phyloP scores from a whole-genome alignment of 768 basidiomycete genomes.

The Suillus subluteus region DNA sequence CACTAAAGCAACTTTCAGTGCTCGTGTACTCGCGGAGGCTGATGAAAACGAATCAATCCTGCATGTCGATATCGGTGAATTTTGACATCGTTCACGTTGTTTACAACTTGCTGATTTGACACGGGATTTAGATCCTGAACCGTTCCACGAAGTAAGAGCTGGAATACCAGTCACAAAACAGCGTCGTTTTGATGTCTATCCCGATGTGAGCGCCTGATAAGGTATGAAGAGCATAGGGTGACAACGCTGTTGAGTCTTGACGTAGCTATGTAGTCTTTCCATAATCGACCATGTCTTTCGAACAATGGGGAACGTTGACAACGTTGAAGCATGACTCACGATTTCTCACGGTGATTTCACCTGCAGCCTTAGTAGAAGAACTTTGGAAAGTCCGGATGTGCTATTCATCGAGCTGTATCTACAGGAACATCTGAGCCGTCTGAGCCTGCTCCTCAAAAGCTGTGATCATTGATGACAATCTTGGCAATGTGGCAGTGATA shows the following conservation, averaged over 20 bases:
- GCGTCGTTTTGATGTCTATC: constrained; percentile 91
- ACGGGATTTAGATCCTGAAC: constrained; percentile 56
- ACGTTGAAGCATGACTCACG: not conserved
- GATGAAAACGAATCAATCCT: constrained; percentile 79
- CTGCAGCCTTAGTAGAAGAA: not conserved
- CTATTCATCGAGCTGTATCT: not conserved
- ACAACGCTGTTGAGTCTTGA: not conserved
- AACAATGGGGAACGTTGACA: not conserved
- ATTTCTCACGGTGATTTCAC: not conserved
- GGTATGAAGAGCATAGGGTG: not conserved
- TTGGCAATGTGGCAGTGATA: constrained; percentile 4
- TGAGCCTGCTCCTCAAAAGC: not conserved
- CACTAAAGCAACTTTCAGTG: constrained; percentile 51
- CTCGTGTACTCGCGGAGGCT: constrained; percentile 71
- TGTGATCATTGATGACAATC: not conserved
- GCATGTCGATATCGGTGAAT: constrained; percentile 80
- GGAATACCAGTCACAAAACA: constrained; percentile 94
- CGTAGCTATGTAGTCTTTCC: not conserved
- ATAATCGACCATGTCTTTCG: not conserved
- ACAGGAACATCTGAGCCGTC: not conserved
- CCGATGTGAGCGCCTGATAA: constrained; percentile 56
- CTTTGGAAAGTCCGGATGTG: not conserved
- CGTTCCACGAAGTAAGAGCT: constrained; percentile 65
- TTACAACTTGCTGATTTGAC: not conserved
- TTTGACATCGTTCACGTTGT: not conserved